A percentile compares a stretch with the other conserved stretches of the same genome.
Evolutionary conservation across 2,329 filamentous ascomycete genomes (phyloP).

Genomic region (Davidsoniella eucalypti): DNA sequence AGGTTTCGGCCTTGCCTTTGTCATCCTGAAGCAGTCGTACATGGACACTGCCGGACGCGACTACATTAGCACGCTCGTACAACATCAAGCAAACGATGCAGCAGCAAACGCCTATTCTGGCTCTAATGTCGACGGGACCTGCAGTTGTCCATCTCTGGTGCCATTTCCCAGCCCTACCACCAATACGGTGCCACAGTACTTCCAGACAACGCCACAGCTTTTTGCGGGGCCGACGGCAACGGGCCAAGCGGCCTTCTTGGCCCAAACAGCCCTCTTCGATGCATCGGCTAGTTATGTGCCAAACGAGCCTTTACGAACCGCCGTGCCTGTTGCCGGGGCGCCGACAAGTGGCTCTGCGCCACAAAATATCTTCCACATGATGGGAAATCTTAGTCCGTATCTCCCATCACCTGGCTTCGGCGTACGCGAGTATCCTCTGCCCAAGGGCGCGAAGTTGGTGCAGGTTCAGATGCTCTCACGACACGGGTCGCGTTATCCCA

Average conservation of each 20-base stretch:
- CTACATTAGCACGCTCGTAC: slow-evolving; percentile 9
- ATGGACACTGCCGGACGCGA: slow-evolving; percentile 12
- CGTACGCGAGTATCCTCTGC: slow-evolving; percentile 53
- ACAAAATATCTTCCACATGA: slow-evolving; percentile 49
- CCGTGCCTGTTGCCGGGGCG: slow-evolving; percentile 46
- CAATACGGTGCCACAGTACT: slow-evolving; percentile 41
- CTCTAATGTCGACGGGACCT: too few species aligned
- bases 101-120: neutral
- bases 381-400: slow-evolving; percentile 56
- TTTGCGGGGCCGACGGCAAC: slow-evolving; percentile 54
- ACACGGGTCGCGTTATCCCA: slow-evolving; percentile 60
- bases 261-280: slow-evolving; percentile 51
- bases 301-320: slow-evolving; percentile 54
- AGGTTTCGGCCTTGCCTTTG: slow-evolving; percentile 21
- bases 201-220: slow-evolving; percentile 42
- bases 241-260: slow-evolving; percentile 51
- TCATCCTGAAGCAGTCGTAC: slow-evolving; percentile 21
- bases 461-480: slow-evolving; percentile 58
- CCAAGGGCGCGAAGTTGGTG: slow-evolving; percentile 47
- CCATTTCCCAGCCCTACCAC: slow-evolving; percentile 16
- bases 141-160: too few species aligned
- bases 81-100: neutral
- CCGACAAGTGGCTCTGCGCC: slow-evolving; percentile 29
- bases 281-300: slow-evolving; percentile 46
- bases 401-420: slow-evolving; percentile 58